phyloP scores from a whole-genome alignment of 2,329 filamentous ascomycete genomes.

The Xylariaceae sp. region DNA sequence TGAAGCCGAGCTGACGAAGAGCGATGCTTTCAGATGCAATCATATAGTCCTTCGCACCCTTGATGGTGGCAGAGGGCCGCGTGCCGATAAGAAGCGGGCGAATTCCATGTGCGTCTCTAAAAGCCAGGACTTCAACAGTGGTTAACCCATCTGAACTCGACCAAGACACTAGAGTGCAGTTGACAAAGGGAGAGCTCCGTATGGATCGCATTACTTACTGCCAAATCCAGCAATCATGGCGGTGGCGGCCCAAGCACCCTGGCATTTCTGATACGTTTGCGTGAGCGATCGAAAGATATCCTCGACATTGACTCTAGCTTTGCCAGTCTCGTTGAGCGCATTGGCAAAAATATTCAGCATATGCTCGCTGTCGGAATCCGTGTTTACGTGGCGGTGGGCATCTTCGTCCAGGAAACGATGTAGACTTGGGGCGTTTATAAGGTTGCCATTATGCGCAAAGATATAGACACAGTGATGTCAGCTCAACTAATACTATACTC shows the following conservation, averaged over 20 bases:
- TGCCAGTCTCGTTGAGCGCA: conserved; percentile 76
- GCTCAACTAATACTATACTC: neutral
- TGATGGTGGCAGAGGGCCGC: conserved; percentile 50
- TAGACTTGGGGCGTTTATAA: conserved; percentile 67
- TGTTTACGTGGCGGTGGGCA: conserved; percentile 66
- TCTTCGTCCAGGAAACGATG: conserved; percentile 45
- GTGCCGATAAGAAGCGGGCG: conserved; percentile 69
- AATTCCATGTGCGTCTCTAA: conserved; percentile 72
- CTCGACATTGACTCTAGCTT: conserved; percentile 74
- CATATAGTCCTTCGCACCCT: conserved; percentile 66
- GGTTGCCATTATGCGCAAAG: conserved; percentile 69
- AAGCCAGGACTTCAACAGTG: conserved; percentile 11
- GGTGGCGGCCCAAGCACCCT: conserved; percentile 76
- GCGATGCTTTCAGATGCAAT: conserved; percentile 76
- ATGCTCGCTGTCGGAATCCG: conserved; percentile 23
- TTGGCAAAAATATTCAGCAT: conserved; percentile 69
- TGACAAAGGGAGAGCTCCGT: too few relatives aligned
- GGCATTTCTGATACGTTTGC: conserved; percentile 66
- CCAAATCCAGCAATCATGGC: conserved; percentile 82
- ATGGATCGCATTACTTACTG: conserved; percentile 22
- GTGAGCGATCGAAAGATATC: conserved; percentile 71
- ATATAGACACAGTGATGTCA: conserved; percentile 5
- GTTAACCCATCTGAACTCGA: neutral
- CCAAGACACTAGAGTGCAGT: neutral
- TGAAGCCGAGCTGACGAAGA: conserved; percentile 65